A percentile compares a stretch with the other conserved stretches of the same genome.
phyloP scores from a whole-genome alignment of 768 basidiomycete species.

The Asterophora parasitica region DNA sequence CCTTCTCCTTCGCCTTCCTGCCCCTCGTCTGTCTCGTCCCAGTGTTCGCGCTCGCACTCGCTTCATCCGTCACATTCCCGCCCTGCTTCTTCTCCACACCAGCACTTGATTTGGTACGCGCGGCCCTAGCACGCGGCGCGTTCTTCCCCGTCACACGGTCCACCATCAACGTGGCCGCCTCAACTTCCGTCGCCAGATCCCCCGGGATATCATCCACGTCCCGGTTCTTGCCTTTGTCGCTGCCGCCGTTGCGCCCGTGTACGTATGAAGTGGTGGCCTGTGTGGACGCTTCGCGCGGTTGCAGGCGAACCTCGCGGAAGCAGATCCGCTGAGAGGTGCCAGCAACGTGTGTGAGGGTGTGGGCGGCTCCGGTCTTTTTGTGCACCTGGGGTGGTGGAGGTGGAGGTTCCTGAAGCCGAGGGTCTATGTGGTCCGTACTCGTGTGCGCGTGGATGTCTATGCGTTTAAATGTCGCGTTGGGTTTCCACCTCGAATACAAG shows the following conservation, averaged over 20 bases:
- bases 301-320: constrained; percentile 69
- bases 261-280: background rate
- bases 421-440: too few species aligned
- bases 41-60: too few species aligned
- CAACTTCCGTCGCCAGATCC: constrained; percentile 6
- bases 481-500: too few species aligned
- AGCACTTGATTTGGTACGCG: background rate
- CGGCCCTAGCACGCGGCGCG: constrained; percentile 9
- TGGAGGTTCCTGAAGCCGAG: too few species aligned
- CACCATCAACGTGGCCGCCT: constrained; percentile 11
- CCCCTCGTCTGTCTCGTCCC: background rate
- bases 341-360: constrained; percentile 51
- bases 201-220: constrained; percentile 1
- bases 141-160: constrained; percentile 27
- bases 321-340: constrained; percentile 63
- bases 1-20: constrained; percentile 7
- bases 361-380: constrained; percentile 39
- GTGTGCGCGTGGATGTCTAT: constrained; percentile 33
- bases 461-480: too few species aligned
- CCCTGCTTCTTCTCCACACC: too few species aligned
- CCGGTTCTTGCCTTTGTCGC: constrained; percentile 11
- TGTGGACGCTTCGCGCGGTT: constrained; percentile 27
- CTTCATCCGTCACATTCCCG: too few species aligned
- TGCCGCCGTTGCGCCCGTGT: background rate
- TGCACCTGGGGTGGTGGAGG: constrained; percentile 24